phyloP scores from a whole-genome alignment of 2,329 filamentous ascomycete species.

The Arthrinium puccinioides region DNA sequence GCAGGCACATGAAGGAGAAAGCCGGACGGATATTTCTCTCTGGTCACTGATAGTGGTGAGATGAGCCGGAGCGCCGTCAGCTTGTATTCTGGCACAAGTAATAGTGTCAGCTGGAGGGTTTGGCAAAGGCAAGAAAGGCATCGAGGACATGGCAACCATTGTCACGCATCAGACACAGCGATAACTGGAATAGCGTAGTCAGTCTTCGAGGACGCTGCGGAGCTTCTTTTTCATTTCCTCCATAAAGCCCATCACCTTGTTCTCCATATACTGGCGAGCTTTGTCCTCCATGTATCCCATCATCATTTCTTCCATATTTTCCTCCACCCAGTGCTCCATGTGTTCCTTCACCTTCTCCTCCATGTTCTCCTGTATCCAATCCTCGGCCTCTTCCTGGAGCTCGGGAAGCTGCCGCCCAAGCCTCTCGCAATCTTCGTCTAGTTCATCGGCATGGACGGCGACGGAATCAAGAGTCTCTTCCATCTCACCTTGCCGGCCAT shows the following conservation, averaged over 20 bases:
- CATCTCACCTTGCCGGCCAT: not conserved
- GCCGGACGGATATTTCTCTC: no score
- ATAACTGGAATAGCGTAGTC: no score
- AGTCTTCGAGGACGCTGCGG: not conserved
- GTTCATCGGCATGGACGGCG: not conserved
- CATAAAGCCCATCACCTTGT: not conserved
- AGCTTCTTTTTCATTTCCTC: conserved; percentile 1
- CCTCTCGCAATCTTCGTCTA: conserved; percentile 1
- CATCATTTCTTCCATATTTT: conserved; percentile 2
- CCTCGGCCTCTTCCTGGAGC: not conserved
- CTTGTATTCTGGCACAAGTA: no score
- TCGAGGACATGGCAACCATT: no score
- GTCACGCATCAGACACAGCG: no score
- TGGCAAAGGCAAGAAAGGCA: no score
- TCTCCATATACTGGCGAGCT: not conserved
- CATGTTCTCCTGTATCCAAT: conserved; percentile 1
- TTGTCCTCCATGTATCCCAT: conserved; percentile 1
- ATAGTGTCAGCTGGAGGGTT: no score
- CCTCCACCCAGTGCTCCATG: conserved; percentile 1
- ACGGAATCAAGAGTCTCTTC: not conserved
- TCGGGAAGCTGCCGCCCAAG: not conserved
- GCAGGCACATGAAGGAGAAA: no score
- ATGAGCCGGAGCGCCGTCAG: no score
- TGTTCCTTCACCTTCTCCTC: not conserved
- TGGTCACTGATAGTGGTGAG: no score